phyloP scores from a whole-genome alignment of 306 rosid species.

The Comarum palustre region DNA sequence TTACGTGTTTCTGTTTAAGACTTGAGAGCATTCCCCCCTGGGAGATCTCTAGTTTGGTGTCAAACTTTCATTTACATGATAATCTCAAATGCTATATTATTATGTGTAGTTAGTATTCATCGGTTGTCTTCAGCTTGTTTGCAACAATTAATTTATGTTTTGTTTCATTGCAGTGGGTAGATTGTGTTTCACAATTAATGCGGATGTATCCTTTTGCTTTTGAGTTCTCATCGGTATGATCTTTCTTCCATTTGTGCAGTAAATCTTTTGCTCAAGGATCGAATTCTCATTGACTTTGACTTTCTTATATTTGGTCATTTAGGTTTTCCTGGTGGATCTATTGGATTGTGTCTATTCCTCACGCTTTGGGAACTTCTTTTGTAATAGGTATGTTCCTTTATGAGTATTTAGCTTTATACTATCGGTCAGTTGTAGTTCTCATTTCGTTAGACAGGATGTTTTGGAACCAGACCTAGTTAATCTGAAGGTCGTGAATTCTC shows the following conservation, averaged over 20 bases:
- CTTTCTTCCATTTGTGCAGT: constrained; percentile 18
- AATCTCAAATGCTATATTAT: not conserved
- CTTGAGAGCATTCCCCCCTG: not conserved
- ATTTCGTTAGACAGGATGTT: constrained; percentile 7
- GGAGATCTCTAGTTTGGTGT: not conserved
- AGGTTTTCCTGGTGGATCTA: constrained; percentile 94
- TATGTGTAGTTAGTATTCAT: too few species aligned
- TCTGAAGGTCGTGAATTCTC: not conserved
- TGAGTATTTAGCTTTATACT: constrained; percentile 15
- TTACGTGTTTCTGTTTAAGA: not conserved
- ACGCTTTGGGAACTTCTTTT: constrained; percentile 95
- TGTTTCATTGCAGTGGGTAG: constrained; percentile 77
- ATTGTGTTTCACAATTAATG: constrained; percentile 85
- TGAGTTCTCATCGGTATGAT: constrained; percentile 84
- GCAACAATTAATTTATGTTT: constrained; percentile 13
- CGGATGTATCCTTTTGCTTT: constrained; percentile 96
- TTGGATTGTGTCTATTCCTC: constrained; percentile 79
- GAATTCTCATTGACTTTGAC: constrained; percentile 1
- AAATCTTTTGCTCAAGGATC: not conserved
- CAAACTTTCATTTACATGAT: not conserved
- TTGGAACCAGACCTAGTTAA: constrained; percentile 7
- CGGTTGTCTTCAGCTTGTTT: not conserved
- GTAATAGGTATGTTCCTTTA: constrained; percentile 65
- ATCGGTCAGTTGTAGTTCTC: constrained; percentile 18
- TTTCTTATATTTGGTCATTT: constrained; percentile 26